Percentiles rank a stretch among this genome's conserved stretches.
Evolutionary conservation across 2,329 filamentous ascomycete species (phyloP).

Genomic region (Nannizziopsis barbatae): DNA sequence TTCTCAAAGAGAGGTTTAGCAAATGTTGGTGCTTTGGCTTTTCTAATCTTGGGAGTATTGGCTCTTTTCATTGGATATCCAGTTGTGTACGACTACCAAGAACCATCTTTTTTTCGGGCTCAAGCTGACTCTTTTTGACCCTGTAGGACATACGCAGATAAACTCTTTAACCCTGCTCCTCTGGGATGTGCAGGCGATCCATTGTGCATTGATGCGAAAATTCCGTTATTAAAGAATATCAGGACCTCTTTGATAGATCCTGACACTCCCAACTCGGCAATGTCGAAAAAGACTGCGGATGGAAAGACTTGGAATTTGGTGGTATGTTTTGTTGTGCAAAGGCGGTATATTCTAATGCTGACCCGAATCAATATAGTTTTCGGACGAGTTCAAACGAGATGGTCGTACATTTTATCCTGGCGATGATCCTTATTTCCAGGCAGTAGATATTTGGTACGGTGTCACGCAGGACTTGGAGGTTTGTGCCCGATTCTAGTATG

Average conservation of each 20-base stretch:
- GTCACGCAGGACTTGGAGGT: slow-evolving; percentile 59
- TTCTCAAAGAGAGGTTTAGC: slow-evolving; percentile 53
- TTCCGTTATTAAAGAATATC: slow-evolving; percentile 49
- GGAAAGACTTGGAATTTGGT: slow-evolving; percentile 54
- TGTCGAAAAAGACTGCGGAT: slow-evolving; percentile 45
- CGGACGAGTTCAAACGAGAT: slow-evolving; percentile 58
- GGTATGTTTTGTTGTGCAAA: slow-evolving; percentile 30
- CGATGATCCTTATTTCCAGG: slow-evolving; percentile 59
- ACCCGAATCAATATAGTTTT: slow-evolving; percentile 39
- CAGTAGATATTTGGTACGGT: slow-evolving; percentile 60
- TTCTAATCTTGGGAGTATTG: slow-evolving; percentile 52
- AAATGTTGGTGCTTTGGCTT: slow-evolving; percentile 52
- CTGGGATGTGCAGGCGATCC: slow-evolving; percentile 30
- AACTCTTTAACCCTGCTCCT: background rate
- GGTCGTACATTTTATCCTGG: slow-evolving; percentile 60
- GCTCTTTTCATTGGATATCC: slow-evolving; percentile 59
- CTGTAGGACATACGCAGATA: slow-evolving; percentile 1
- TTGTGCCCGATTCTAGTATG: slow-evolving; percentile 15
- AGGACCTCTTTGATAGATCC: slow-evolving; percentile 54
- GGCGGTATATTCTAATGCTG: background rate
- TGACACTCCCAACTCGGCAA: slow-evolving; percentile 50
- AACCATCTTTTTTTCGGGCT: background rate
- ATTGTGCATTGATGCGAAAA: slow-evolving; percentile 41
- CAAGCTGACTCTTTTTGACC: background rate
- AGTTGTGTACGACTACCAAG: slow-evolving; percentile 45